phyloP scores from a whole-genome alignment of 2,329 filamentous ascomycete genomes.

The Fusarium falciforme region DNA sequence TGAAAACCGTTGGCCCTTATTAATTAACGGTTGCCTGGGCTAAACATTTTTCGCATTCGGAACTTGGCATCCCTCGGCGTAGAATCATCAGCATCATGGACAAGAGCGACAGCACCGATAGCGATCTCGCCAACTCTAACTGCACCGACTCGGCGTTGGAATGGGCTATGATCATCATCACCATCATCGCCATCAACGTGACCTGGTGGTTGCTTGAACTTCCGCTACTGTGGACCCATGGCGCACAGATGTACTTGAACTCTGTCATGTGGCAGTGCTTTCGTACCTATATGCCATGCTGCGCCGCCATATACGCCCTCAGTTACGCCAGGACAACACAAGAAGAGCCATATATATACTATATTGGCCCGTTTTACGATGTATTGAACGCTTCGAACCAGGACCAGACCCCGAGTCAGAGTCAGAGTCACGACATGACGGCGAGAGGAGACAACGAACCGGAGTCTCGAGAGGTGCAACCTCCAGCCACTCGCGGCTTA shows the following conservation, averaged over 20 bases:
- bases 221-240: background rate
- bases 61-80: background rate
- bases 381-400: background rate
- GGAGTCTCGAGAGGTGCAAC: background rate
- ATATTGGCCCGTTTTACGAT: background rate
- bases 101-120: background rate
- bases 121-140: background rate
- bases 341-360: background rate
- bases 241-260: background rate
- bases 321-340: background rate
- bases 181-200: background rate
- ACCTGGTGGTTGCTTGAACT: background rate
- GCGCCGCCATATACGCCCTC: background rate
- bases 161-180: background rate
- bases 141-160: background rate
- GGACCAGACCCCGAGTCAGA: background rate
- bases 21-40: background rate
- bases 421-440: background rate
- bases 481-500: background rate
- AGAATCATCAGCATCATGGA: background rate
- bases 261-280: background rate
- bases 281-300: background rate
- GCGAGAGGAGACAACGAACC: background rate
- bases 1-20: background rate
- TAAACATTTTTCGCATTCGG: background rate